Evolutionary conservation across 2,329 filamentous ascomycete genomes (phyloP), one percentile per base, ranked within the genome.

Genomic region (Alternaria angustiovoidea): DNA sequence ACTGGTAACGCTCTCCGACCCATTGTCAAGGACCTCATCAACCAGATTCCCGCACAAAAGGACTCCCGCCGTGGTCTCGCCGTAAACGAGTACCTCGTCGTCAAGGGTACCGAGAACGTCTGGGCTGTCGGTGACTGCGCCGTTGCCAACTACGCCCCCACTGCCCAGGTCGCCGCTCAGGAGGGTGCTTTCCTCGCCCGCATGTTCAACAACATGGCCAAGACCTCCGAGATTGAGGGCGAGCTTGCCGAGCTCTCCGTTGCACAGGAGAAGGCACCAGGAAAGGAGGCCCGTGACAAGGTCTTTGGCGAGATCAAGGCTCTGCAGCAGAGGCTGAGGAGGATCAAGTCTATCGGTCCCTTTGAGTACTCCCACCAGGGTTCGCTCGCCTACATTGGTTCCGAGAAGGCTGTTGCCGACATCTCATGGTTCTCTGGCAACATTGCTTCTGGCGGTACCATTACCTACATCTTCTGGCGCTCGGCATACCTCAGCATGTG

Each of bases 291-390:
- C 56, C 83, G 88, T 61, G 84, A 88, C 72, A 74, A 83, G 70
- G 78, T 86, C 55, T 84, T 90, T 62, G 87, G 88, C 52, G 87
- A 96, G 81, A 97, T 99, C 77, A 93, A 95, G 81, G 84, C 88
- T 54, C 85, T 93, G 68, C 93, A 97, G 86, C 93, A 91, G 81
- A 88, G 95, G 78, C 86, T 98, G 71, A 88, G 92, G 66, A 88
- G 93, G 71, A 89, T 95, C 80, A 97, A 96, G 86, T 91, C 96
- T 79, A 90, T 97, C 80, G 96, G 95, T 78, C 95, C 95, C 54
- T 99, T 99, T 86, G 91, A 96, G 83, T 99, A 99, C 87, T 95
- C 92, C 39, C 95, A 99, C 85, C 94, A 99, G 84, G 95, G 95
- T 69, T 94, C 91, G 72, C 82, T 99, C 81, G 95, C 95, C 51